Evolutionary conservation across 2,329 filamentous ascomycete genomes (phyloP).

Genomic region (Fulvia fulva): DNA sequence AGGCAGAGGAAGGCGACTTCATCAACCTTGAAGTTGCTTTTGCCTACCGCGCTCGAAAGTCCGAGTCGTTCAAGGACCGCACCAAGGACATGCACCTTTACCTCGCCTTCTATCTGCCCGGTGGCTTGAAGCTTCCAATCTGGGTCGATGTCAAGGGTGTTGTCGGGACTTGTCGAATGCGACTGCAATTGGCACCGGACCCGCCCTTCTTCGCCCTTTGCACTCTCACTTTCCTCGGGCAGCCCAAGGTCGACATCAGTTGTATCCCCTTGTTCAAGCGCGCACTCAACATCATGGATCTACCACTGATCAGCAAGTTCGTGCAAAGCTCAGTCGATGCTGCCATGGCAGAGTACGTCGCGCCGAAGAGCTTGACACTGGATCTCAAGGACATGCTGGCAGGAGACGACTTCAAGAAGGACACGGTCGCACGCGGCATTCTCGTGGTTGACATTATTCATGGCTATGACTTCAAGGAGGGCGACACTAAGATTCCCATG

Average conservation of each 20-base stretch:
- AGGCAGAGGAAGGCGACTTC: constrained; percentile 73
- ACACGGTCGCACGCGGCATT: constrained; percentile 62
- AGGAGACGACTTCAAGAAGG: constrained; percentile 75
- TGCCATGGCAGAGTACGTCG: constrained; percentile 70
- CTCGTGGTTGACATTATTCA: constrained; percentile 63
- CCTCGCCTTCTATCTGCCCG: constrained; percentile 61
- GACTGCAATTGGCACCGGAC: constrained; percentile 70
- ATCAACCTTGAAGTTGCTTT: constrained; percentile 73
- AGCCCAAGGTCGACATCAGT: constrained; percentile 67
- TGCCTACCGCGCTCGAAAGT: constrained; percentile 62
- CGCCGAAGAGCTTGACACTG: constrained; percentile 69
- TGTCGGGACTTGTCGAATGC: constrained; percentile 64
- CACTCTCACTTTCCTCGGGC: constrained; percentile 69
- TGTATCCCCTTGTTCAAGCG: constrained; percentile 67
- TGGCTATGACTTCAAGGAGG: constrained; percentile 67
- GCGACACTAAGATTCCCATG: constrained; percentile 60
- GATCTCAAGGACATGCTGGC: constrained; percentile 74
- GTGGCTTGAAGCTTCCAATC: constrained; percentile 55
- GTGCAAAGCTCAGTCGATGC: constrained; percentile 71
- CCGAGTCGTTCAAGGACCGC: constrained; percentile 56
- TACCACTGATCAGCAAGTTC: constrained; percentile 70
- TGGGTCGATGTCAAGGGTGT: constrained; percentile 73
- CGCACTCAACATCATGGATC: constrained; percentile 68
- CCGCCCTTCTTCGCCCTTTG: constrained; percentile 74
- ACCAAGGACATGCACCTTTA: constrained; percentile 70